Evolutionary conservation across 352 stramenopile genomes (phyloP).

Genomic region (Phytophthora pistaciae): DNA sequence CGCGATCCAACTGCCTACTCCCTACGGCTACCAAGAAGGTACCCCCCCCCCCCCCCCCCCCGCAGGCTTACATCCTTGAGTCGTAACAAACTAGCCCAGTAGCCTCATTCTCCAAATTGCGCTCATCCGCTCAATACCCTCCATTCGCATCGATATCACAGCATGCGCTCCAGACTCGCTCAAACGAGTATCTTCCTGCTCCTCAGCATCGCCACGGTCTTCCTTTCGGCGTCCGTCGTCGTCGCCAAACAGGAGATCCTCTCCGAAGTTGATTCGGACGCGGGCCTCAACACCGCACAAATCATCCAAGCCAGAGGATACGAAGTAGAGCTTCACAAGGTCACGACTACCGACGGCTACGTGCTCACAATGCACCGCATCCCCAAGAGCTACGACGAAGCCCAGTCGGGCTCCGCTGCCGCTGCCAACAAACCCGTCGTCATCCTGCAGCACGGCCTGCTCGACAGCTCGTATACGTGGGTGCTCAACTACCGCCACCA

Average conservation of each 20-base stretch:
- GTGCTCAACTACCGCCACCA: slow-evolving; percentile 61
- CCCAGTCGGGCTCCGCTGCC: slow-evolving; percentile 19
- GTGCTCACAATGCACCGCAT: slow-evolving; percentile 70
- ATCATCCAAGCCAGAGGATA: slow-evolving; percentile 54
- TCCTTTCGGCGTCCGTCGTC: neutral
- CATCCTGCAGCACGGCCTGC: slow-evolving; percentile 58
- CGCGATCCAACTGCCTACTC: neutral
- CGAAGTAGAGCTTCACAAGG: slow-evolving; percentile 54
- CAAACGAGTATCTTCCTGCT: slow-evolving; percentile 9
- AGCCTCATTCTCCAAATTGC: slow-evolving; percentile 27
- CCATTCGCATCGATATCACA: neutral
- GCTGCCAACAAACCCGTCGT: slow-evolving; percentile 51
- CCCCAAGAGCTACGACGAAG: slow-evolving; percentile 53
- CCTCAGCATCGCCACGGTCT: neutral
- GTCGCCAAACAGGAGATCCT: slow-evolving; percentile 21
- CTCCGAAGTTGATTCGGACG: slow-evolving; percentile 46
- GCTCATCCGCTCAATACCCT: slow-evolving; percentile 10
- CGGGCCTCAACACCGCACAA: slow-evolving; percentile 40
- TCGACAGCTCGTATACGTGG: slow-evolving; percentile 65
- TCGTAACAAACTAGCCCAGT: neutral
- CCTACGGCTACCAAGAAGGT: neutral
- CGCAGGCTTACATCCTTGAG: neutral
- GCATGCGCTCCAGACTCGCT: slow-evolving; percentile 8
- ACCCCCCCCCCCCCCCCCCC: no score
- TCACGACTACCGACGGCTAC: slow-evolving; percentile 58